A percentile compares a stretch with the other conserved stretches of the same genome.
Evolutionary conservation across 176 grass and related monocot genomes (phyloP).

Genomic region (Olyra latifolia): DNA sequence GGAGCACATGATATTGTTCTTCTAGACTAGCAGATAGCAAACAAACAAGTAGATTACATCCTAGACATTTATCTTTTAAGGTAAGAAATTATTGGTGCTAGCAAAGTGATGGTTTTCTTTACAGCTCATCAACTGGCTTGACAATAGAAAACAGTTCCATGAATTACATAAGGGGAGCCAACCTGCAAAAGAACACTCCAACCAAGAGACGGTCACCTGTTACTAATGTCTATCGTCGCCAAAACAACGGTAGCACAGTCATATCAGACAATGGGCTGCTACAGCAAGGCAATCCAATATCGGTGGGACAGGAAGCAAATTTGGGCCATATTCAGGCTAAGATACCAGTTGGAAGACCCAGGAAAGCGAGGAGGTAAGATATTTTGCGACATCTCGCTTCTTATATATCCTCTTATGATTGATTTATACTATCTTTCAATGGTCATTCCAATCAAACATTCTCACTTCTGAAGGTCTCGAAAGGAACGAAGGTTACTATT

Average conservation of each 20-base stretch:
- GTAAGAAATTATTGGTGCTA: background rate
- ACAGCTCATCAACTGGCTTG: slow-evolving; percentile 21
- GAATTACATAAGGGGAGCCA: background rate
- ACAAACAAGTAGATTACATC: background rate
- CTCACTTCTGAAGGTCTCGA: background rate
- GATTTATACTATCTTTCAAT: background rate
- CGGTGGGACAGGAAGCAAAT: background rate
- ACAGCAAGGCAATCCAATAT: background rate
- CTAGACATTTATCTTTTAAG: background rate
- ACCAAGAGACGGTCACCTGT: slow-evolving; percentile 13
- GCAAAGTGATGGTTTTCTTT: background rate
- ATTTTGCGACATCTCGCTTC: background rate
- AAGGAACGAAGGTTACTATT: background rate
- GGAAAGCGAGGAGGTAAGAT: slow-evolving; percentile 23
- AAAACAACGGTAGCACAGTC: background rate
- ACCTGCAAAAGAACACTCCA: background rate
- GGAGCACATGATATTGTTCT: background rate
- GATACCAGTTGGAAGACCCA: slow-evolving; percentile 26
- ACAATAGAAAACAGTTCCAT: background rate
- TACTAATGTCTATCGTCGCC: background rate
- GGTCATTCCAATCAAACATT: background rate
- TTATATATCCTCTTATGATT: background rate
- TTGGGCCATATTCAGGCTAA: background rate
- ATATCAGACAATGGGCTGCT: background rate
- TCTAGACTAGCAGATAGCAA: background rate